Evolutionary conservation across 768 basidiomycete genomes (phyloP).

Genomic region (Leccinum aurantiacum): DNA sequence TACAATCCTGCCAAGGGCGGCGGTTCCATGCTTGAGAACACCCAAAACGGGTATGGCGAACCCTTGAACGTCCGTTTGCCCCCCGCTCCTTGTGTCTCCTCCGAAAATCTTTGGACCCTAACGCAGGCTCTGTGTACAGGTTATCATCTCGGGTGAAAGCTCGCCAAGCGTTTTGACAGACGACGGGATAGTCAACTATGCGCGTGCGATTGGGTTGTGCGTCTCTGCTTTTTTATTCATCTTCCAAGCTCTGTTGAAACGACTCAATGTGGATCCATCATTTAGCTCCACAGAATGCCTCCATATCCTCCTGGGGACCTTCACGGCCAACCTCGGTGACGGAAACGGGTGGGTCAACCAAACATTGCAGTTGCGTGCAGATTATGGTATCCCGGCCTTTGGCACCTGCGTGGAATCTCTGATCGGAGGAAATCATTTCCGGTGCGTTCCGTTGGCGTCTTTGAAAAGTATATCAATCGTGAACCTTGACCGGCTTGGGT

Average conservation of each 20-base stretch:
- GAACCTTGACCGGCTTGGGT: neutral
- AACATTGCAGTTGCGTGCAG: conserved; percentile 44
- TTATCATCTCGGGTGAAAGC: conserved; percentile 67
- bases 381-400: conserved; percentile 34
- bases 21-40: conserved; percentile 44
- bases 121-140: conserved; percentile 26
- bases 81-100: neutral
- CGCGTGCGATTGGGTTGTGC: conserved; percentile 62
- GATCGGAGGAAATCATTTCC: conserved; percentile 49
- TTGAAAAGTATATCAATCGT: neutral
- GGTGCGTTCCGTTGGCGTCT: conserved; percentile 27
- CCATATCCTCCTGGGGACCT: conserved; percentile 36
- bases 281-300: conserved; percentile 42
- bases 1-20: conserved; percentile 36
- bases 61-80: conserved; percentile 41
- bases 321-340: conserved; percentile 47
- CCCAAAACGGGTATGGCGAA: conserved; percentile 40
- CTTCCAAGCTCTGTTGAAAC: no score
- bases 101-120: neutral
- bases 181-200: conserved; percentile 57
- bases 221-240: conserved; percentile 15
- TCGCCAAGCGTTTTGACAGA: conserved; percentile 57
- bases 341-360: conserved; percentile 46
- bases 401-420: conserved; percentile 50
- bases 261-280: neutral